A percentile compares a stretch with the other conserved stretches of the same genome.
These are phyloP conservation scores for Tricholoma bakamatsutake DNA, from an alignment of 768 basidiomycete genomes.

Conservation along the genomic window DNA sequence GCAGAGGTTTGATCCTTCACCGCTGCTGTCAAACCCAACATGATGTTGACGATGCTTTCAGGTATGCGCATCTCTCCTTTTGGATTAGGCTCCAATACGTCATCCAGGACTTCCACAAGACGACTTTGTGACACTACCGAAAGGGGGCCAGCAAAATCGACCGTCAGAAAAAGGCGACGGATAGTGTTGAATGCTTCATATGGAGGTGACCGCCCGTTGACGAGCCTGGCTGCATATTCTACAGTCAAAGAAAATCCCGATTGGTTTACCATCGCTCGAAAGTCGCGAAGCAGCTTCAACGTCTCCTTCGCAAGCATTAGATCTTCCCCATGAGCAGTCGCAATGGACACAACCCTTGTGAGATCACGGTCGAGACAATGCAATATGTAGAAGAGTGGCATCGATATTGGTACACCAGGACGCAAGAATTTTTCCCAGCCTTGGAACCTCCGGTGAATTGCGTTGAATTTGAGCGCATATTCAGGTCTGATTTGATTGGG, in stretches of 20 bases:
- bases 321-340: slow-evolving; percentile 8
- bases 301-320: slow-evolving; percentile 13
- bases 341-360: slow-evolving; percentile 14
- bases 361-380: background rate
- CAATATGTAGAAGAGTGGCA: slow-evolving; percentile 1
- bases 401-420: slow-evolving; percentile 3
- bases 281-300: slow-evolving; percentile 16
- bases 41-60: slow-evolving; percentile 24
- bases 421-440: background rate
- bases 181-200: slow-evolving; percentile 34
- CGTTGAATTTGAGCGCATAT: background rate
- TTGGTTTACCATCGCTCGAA: slow-evolving; percentile 24
- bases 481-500: background rate
- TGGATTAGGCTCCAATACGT: slow-evolving; percentile 21
- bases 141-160: slow-evolving; percentile 18
- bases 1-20: slow-evolving; percentile 22
- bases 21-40: slow-evolving; percentile 23
- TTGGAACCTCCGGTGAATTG: background rate
- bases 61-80: slow-evolving; percentile 20
- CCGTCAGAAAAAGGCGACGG: slow-evolving; percentile 29
- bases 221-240: slow-evolving; percentile 22
- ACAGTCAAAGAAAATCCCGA: slow-evolving; percentile 25
- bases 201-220: slow-evolving; percentile 19
- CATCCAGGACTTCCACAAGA: slow-evolving; percentile 24
- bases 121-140: slow-evolving; percentile 20